Percentiles rank a stretch among this genome's conserved stretches.
phyloP scores from a whole-genome alignment of 2,329 filamentous ascomycete species.

The Fusarium fracticaudum region DNA sequence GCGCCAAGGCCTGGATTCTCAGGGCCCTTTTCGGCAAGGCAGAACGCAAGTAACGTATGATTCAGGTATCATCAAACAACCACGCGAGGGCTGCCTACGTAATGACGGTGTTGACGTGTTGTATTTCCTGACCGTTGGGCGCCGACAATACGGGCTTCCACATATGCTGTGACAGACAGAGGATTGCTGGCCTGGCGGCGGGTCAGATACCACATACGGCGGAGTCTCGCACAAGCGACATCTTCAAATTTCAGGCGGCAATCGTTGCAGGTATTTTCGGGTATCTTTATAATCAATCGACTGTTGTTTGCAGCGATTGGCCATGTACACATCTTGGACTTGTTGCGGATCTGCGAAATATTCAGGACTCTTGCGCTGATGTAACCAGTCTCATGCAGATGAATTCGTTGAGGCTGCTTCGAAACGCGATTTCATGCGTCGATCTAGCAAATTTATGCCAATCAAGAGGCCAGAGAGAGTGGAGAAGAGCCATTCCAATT shows the following conservation, averaged over 20 bases:
- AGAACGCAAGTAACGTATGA: background rate
- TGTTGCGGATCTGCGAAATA: background rate
- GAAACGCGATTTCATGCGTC: no score
- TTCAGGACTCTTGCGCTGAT: background rate
- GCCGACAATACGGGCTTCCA: background rate
- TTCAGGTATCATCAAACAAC: background rate
- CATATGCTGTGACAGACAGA: background rate
- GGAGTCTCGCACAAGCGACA: background rate
- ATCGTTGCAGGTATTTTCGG: background rate
- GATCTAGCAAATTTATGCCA: no score
- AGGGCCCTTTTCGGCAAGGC: background rate
- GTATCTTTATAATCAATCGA: background rate
- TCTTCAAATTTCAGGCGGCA: background rate
- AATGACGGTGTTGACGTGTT: background rate
- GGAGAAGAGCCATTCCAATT: background rate
- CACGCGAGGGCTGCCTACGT: rapidly evolving
- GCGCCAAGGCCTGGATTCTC: rapidly evolving
- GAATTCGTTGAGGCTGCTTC: no score
- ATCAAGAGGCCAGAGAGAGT: background rate
- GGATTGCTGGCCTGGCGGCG: background rate
- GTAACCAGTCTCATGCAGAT: background rate
- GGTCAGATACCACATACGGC: background rate
- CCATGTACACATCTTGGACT: background rate
- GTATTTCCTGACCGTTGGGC: rapidly evolving
- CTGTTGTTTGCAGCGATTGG: background rate